phyloP scores from a whole-genome alignment of 1,284 basidiomycete species.

The Stereum hirsutum region DNA sequence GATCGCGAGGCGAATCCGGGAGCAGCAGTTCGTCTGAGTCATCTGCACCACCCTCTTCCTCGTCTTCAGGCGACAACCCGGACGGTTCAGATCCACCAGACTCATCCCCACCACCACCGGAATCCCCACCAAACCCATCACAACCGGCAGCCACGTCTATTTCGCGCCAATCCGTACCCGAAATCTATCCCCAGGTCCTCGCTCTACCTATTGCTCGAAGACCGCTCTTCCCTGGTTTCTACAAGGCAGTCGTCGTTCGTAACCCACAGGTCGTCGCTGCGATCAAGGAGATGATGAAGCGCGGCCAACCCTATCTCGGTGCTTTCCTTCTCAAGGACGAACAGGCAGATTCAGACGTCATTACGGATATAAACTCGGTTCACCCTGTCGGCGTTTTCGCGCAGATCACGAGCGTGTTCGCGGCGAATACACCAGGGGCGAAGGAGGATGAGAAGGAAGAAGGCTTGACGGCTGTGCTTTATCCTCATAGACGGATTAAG shows the following conservation, averaged over 20 bases:
- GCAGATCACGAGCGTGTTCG: constrained; percentile 94
- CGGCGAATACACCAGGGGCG: constrained; percentile 41
- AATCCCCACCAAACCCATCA: constrained; percentile 24
- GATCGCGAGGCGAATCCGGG: constrained; percentile 11
- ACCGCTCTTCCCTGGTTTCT: constrained; percentile 96
- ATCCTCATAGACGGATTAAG: constrained; percentile 88
- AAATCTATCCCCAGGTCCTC: constrained; percentile 89
- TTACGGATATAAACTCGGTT: constrained; percentile 82
- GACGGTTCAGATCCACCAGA: constrained; percentile 16
- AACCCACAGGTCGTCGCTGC: constrained; percentile 90
- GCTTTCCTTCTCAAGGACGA: constrained; percentile 97
- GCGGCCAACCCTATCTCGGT: constrained; percentile 96
- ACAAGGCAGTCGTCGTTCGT: constrained; percentile 92
- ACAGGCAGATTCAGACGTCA: constrained; percentile 88
- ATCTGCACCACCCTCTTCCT: constrained; percentile 15
- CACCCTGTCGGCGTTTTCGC: constrained; percentile 96
- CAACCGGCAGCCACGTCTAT: constrained; percentile 45
- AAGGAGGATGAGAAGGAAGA: constrained; percentile 68
- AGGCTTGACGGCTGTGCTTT: constrained; percentile 89
- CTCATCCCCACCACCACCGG: constrained; percentile 18
- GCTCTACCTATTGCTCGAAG: constrained; percentile 94
- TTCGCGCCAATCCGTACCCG: constrained; percentile 78
- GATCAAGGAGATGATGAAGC: constrained; percentile 94
- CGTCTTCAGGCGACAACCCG: constrained; percentile 16
- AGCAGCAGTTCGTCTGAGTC: constrained; percentile 13